Evolutionary conservation across 2,329 filamentous ascomycete species (phyloP), one percentile per base, ranked within the genome.

Genomic region (Cercospora sojina): DNA sequence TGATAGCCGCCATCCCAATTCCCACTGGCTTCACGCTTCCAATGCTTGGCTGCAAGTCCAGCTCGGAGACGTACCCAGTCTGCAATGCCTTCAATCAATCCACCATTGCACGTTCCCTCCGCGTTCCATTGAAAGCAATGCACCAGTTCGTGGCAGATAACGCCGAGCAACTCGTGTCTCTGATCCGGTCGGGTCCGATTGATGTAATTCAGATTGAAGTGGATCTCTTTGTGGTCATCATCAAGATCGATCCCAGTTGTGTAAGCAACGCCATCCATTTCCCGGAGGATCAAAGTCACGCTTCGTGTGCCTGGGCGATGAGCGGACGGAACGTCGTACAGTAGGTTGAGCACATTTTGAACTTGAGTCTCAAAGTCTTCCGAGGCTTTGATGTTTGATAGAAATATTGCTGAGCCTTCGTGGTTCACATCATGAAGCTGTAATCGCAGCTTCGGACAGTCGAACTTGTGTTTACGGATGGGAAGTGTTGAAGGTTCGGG

Each of bases 1-100:
- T 97, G 90, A 79, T 98, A 98, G 0, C 93, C 93, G 43, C 84
- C 86, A 78, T 97, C 92, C 93, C 93, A 97, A n/a, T 85, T 83
- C 18, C 85, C 85, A 18, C 83, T 80, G 3, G 77, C 77, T 25
- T 82, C 81, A 49, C 79, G 79, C 76, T 87, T 89, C 94, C 94
- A 98, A 80, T 97, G 93, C 59, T 91, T 91, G 47, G 94, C 92
- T 8, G 83, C 86, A 29, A 96, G 84, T 0, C 85, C 86, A 59
- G 89, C 89, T 70, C 87, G 88, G 67, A 98, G 80, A 2, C 94
- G 86, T 25, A 98, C 93, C 87, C 92, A 98, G 79, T 98, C 95
- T 20, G 94, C 94, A 62, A 98, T 87, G 0, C 94, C 94, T 79
- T 98, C 94, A 64, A 96, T 89, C 56, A 98, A 79, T 0, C 95